These are phyloP conservation scores for Botryotinia narcissicola DNA, from an alignment of 2,329 filamentous ascomycete species.

Conservation along the genomic window DNA sequence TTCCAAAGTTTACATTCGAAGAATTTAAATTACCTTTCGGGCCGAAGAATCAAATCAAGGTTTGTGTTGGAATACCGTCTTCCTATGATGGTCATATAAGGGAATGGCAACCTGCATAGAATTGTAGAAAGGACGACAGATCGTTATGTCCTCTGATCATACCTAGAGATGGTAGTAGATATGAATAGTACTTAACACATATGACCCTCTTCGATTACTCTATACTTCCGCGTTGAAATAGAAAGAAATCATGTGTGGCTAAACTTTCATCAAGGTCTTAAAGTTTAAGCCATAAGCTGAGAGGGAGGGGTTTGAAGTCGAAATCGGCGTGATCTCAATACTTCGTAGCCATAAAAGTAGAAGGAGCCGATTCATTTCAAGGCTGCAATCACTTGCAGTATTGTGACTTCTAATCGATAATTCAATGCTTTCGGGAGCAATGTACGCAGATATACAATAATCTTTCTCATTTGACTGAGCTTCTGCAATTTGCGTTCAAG, in stretches of 20 bases:
- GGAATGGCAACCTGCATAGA: neutral
- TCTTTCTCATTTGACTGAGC: constrained; percentile 11
- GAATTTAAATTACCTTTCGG: neutral
- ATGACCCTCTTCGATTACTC: neutral
- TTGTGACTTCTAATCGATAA: neutral
- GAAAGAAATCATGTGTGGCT: neutral
- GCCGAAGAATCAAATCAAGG: neutral
- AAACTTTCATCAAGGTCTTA: neutral
- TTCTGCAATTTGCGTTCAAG: constrained; percentile 1
- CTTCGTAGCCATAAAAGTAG: neutral
- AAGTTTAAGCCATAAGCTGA: neutral
- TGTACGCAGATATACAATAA: neutral
- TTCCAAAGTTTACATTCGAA: neutral
- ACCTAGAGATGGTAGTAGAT: too few species aligned
- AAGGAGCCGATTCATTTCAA: neutral
- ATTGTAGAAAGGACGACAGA: neutral
- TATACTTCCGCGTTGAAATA: neutral
- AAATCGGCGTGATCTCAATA: neutral
- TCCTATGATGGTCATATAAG: neutral
- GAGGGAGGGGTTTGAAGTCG: neutral
- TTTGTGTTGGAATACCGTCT: neutral
- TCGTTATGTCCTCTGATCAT: neutral
- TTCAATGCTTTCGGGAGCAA: neutral
- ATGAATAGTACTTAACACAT: neutral
- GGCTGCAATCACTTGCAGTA: neutral